phyloP scores from a whole-genome alignment of 805 yeast genomes.

The Peterozyma toletana region DNA sequence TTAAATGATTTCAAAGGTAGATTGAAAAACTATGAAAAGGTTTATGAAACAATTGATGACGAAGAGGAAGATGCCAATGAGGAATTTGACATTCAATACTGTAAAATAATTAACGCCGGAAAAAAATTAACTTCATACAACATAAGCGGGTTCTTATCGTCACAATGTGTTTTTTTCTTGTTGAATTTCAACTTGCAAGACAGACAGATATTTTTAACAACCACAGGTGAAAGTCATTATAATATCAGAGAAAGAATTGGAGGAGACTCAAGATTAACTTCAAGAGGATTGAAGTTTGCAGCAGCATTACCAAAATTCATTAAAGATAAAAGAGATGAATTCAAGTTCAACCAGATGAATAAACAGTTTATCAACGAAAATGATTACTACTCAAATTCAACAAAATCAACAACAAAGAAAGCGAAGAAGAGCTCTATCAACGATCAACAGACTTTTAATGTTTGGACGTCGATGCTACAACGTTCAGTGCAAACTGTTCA shows the following conservation, averaged over 20 bases:
- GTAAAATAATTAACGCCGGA: conserved; percentile 59
- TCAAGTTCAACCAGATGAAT: conserved; percentile 23
- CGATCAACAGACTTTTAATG: conserved; percentile 14
- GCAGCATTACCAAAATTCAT: conserved; percentile 26
- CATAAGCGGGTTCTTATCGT: conserved; percentile 48
- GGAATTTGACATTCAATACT: conserved; percentile 44
- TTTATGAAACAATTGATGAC: conserved; percentile 86
- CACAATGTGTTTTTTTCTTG: conserved; percentile 48
- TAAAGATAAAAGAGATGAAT: conserved; percentile 24
- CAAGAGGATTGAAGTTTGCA: conserved; percentile 23
- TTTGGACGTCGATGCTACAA: conserved; percentile 26
- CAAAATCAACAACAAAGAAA: neutral
- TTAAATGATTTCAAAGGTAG: conserved; percentile 76
- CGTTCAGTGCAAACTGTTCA: conserved; percentile 24
- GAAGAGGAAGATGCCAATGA: conserved; percentile 32
- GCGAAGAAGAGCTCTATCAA: neutral
- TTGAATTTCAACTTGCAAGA: conserved; percentile 31
- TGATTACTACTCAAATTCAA: conserved; percentile 7
- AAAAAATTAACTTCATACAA: conserved; percentile 49
- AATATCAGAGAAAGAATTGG: conserved; percentile 20
- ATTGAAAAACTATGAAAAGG: conserved; percentile 74
- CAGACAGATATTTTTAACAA: conserved; percentile 28
- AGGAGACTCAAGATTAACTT: conserved; percentile 23
- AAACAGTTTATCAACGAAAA: conserved; percentile 24
- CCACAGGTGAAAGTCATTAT: conserved; percentile 24